phyloP scores from a whole-genome alignment of 768 basidiomycete genomes.

The Fibroporia radiculosa region DNA sequence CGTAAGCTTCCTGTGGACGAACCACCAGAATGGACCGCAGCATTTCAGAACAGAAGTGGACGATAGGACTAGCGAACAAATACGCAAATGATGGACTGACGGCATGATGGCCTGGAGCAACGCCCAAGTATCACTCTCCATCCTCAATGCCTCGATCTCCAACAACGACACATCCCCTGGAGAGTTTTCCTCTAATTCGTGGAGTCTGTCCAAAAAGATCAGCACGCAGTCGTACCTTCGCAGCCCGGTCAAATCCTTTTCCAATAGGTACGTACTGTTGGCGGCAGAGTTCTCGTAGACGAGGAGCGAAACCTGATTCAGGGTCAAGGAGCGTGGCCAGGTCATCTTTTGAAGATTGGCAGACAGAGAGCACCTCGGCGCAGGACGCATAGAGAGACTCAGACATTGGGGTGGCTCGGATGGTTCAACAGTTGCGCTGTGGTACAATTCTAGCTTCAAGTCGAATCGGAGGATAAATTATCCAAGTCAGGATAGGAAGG shows the following conservation, averaged over 20 bases:
- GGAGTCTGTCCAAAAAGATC: constrained; percentile 43
- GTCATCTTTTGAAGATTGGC: constrained; percentile 47
- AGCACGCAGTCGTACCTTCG: too few relatives aligned
- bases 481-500: too few relatives aligned
- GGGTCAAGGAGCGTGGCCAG: constrained; percentile 57
- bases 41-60: too few relatives aligned
- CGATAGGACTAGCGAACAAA: too few relatives aligned
- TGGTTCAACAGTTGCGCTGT: too few relatives aligned
- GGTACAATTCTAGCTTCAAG: too few relatives aligned
- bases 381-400: constrained; percentile 54
- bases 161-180: constrained; percentile 30
- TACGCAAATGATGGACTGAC: constrained; percentile 32
- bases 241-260: not conserved
- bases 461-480: too few relatives aligned
- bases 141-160: constrained; percentile 53
- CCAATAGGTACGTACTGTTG: constrained; percentile 42
- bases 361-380: constrained; percentile 57
- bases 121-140: constrained; percentile 81
- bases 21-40: too few relatives aligned
- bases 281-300: constrained; percentile 41
- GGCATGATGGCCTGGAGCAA: constrained; percentile 73
- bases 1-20: too few relatives aligned
- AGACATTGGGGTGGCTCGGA: too few relatives aligned
- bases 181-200: constrained; percentile 39
- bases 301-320: constrained; percentile 62